Evolutionary conservation across 2,329 filamentous ascomycete species (phyloP).

Genomic region (Aspergillus aculeatus): DNA sequence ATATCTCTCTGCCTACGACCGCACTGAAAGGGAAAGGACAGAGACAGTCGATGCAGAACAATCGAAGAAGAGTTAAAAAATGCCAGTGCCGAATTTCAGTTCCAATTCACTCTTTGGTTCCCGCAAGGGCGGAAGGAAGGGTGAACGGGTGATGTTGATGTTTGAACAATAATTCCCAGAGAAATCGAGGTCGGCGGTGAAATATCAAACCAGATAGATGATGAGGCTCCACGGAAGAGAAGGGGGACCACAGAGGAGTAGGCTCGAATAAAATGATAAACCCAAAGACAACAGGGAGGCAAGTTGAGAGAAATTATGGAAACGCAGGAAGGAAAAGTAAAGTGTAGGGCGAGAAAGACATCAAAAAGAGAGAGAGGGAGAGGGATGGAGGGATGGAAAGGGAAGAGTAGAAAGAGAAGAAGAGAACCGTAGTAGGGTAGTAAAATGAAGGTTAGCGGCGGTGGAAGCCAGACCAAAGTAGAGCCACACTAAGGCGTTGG

Average conservation of each 20-base stretch:
- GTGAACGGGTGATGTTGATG: slow-evolving; percentile 12
- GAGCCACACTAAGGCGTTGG: slow-evolving; percentile 27
- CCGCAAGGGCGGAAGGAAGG: slow-evolving; percentile 21
- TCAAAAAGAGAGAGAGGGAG: slow-evolving; percentile 9
- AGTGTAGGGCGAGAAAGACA: background rate
- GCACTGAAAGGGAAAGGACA: background rate
- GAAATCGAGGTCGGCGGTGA: slow-evolving; percentile 5
- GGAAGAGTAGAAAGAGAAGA: slow-evolving; percentile 15
- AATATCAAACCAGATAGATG: slow-evolving; percentile 18
- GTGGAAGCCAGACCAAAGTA: slow-evolving; percentile 30
- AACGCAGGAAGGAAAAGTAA: background rate
- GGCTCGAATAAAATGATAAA: background rate
- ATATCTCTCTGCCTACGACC: background rate
- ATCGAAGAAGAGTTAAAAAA: background rate
- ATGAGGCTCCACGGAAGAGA: slow-evolving; percentile 9
- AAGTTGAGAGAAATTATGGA: background rate
- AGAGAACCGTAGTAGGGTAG: slow-evolving; percentile 15
- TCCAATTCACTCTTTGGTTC: slow-evolving; percentile 7
- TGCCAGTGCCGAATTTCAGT: slow-evolving; percentile 18
- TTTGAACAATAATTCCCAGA: slow-evolving; percentile 13
- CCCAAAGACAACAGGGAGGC: background rate
- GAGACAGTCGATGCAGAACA: background rate
- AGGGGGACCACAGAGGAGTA: slow-evolving; percentile 12
- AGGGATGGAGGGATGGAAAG: slow-evolving; percentile 5
- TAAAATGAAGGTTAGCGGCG: slow-evolving; percentile 21